Base-by-base conservation (phyloP, 176 grass and related monocot species). In the Carex cristatella region DNA sequence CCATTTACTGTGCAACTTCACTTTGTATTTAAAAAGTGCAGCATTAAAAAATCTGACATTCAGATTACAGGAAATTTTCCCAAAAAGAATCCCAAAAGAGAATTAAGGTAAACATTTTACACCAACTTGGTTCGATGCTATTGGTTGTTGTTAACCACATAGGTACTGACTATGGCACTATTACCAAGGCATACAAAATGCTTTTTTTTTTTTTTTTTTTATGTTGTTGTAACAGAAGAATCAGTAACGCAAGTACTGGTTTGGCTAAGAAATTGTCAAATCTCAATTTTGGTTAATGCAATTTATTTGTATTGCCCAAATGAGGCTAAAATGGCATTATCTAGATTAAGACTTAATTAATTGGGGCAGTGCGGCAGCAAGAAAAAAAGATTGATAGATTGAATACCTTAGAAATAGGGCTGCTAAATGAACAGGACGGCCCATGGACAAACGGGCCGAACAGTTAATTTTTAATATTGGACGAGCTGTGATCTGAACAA, bases 391-490 rank as follows among this genome's bases (percentile, higher is more conserved):
- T 85, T 87, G 58, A 65, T 58, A 10, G 63, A 87, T 83, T 58
- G 87, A 48, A 56, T 77, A 88, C 95, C 95, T 98, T 93, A 74
- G 88, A 89, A 89, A 95, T 83, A 23, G 23, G 23, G 23, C 23
- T 23, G 0, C 0, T 23, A 23, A 23, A 23, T 23, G 23, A 23
- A 23, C 23, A 23, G 23, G 23, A 23, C 23, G 23, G 23, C 23
- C 23, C 23, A 23, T 23, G 23, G 23, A 23, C 23, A 23, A 23
- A 23, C 23, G 23, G 23, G 23, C 23, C 23, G 23, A 23, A 23
- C 23, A 23, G 23, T 23, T 23, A 23, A 23, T 23, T 23, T 23
- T 23, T 23, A 23, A 23, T 23, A 23, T 23, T 23, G 23, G 23
- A 23, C 23, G 23, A 23, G 23, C 23, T 23, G 23, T 23, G 23